Evolutionary conservation across 2,329 filamentous ascomycete genomes (phyloP).

Genomic region (Penicillium sumatraense): DNA sequence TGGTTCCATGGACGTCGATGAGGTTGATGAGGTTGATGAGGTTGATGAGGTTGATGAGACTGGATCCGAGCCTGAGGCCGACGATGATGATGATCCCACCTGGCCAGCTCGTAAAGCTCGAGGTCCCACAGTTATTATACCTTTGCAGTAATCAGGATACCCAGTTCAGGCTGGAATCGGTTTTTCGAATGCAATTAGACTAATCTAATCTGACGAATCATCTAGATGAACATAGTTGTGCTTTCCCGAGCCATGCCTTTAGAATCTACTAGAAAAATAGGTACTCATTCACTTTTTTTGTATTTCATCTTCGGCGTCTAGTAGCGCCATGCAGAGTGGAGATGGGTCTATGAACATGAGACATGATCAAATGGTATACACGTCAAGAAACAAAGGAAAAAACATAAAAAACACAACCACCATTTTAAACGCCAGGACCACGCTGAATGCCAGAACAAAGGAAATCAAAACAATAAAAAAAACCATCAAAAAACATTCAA

Average conservation of each 20-base stretch:
- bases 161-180: too few relatives aligned
- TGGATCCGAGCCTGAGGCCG: too few relatives aligned
- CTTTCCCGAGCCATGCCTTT: neutral
- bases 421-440: conserved; percentile 29
- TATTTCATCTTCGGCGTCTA: conserved; percentile 24
- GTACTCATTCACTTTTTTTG: conserved; percentile 27
- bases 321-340: conserved; percentile 30
- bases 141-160: too few relatives aligned
- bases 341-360: conserved; percentile 31
- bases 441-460: conserved; percentile 29
- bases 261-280: neutral
- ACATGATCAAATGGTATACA: conserved; percentile 26
- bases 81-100: too few relatives aligned
- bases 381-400: conserved; percentile 13
- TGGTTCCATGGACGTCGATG: too few relatives aligned
- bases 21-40: too few relatives aligned
- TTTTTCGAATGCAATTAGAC: too few relatives aligned
- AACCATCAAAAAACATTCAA: conserved; percentile 9
- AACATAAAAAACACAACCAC: conserved; percentile 2
- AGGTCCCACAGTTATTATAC: too few relatives aligned
- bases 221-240: neutral
- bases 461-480: conserved; percentile 7
- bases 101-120: too few relatives aligned
- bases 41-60: too few relatives aligned
- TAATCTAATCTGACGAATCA: too few relatives aligned